Evolutionary conservation across 2,329 filamentous ascomycete species (phyloP).

Genomic region (Didymella exigua): DNA sequence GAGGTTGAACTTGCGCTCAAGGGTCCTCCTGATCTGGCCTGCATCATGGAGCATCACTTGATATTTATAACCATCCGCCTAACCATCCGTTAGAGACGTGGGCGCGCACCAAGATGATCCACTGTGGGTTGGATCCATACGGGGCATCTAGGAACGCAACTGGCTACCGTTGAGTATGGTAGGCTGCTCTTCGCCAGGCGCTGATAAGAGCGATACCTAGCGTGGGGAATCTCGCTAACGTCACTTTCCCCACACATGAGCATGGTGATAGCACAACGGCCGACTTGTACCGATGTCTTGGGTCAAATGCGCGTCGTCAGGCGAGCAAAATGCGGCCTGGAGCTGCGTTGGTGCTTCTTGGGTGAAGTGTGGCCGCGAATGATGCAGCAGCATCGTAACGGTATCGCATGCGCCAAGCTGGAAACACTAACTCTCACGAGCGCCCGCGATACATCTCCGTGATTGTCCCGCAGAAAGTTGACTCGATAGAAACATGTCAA

Average conservation of each 20-base stretch:
- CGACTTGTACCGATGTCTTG: not conserved
- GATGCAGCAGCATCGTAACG: slow-evolving; percentile 21
- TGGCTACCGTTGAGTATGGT: slow-evolving; percentile 18
- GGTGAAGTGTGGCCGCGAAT: slow-evolving; percentile 18
- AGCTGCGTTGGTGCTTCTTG: slow-evolving; percentile 6
- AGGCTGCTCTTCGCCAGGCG: slow-evolving; percentile 22
- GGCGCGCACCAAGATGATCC: slow-evolving; percentile 3
- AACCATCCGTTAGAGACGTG: slow-evolving; percentile 5
- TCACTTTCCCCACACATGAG: slow-evolving; percentile 6
- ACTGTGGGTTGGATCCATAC: slow-evolving; percentile 5
- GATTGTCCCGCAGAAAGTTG: slow-evolving; percentile 24
- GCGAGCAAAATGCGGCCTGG: slow-evolving; percentile 11
- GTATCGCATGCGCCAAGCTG: slow-evolving; percentile 20
- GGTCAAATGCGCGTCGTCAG: slow-evolving; percentile 1
- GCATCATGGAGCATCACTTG: slow-evolving; percentile 11
- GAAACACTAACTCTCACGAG: slow-evolving; percentile 11
- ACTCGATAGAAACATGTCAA: slow-evolving; percentile 44
- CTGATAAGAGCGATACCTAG: slow-evolving; percentile 33
- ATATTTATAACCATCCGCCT: slow-evolving; percentile 13
- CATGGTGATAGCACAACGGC: not conserved
- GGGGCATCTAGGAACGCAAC: slow-evolving; percentile 10
- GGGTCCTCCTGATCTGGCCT: slow-evolving; percentile 3
- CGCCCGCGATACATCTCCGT: slow-evolving; percentile 16
- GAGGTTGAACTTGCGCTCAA: slow-evolving; percentile 14
- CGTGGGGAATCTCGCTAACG: slow-evolving; percentile 7